Base-by-base conservation (phyloP, 768 basidiomycete genomes). In the Sarcodon aspratus region DNA sequence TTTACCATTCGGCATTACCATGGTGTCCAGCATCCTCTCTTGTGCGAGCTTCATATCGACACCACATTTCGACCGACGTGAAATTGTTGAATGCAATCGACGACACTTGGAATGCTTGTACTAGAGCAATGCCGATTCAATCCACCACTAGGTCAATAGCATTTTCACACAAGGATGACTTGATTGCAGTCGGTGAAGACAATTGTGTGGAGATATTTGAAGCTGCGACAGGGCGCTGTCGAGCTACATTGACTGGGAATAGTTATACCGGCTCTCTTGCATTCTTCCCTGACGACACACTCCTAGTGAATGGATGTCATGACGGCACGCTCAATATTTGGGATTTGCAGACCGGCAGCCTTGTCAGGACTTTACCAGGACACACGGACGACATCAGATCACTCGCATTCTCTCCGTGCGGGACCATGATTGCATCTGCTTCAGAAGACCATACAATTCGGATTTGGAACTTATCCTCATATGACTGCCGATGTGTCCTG, bases 271-370 rank as follows among this genome's bases (percentile, higher is more conserved):
- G 17, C 1, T 52, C 54, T 9, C 33, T 57, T 11, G 45, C 53
- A 40, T 57, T 51, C 45, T 58, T 57, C 7, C 52, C 52, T 3
- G 57, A 58, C 44, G 46, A 54, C 12, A 47, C 36, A 10, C 32
- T 33, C 9, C 33, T 58, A 13, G 54, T 37, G 6, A 56, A 55
- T 33, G 54, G 21, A 27, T 27, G 50, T 2, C 45, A 54, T 15
- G 55, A 54, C 46, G 17, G 47, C 2, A 51, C 52, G 2, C 33
- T 57, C 18, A 45, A 38, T 10, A 15, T 59, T 2, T 59, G 58
- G 58, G 55, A 58, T 34, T 48, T 47, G 8, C 27, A 32, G 3
- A 54, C 36, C 11, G 55, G 53, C 4, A 18, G 13, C 3, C 37
- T 32, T 13, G 9, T 51, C 8, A 10, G 46, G n/a, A 33, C 53